phyloP scores from a whole-genome alignment of 83 land plant genomes.

The Picea mariana region DNA sequence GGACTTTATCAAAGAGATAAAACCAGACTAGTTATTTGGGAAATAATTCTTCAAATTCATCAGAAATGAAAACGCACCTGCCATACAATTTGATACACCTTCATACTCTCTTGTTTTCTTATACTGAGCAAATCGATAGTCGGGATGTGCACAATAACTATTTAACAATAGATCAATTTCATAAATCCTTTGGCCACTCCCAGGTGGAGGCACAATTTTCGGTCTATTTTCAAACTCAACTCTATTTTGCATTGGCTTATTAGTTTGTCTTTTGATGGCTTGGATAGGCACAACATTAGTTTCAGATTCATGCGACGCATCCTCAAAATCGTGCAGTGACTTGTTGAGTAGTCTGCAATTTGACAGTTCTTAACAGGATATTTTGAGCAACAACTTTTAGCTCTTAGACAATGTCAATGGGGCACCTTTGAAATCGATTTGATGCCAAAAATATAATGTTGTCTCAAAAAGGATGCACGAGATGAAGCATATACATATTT shows the following conservation, averaged over 20 bases:
- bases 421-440: too few relatives aligned
- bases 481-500: too few relatives aligned
- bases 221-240: slow-evolving; percentile 10
- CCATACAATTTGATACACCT: slow-evolving; percentile 34
- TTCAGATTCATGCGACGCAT: neutral
- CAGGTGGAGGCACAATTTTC: slow-evolving; percentile 75
- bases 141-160: slow-evolving; percentile 67
- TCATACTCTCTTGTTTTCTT: slow-evolving; percentile 63
- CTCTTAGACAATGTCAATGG: too few relatives aligned
- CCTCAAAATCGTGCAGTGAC: neutral
- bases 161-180: slow-evolving; percentile 73
- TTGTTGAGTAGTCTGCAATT: too few relatives aligned
- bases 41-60: too few relatives aligned
- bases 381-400: too few relatives aligned
- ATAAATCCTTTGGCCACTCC: slow-evolving; percentile 77
- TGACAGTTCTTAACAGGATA: too few relatives aligned
- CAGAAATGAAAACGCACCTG: too few relatives aligned
- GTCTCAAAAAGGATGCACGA: too few relatives aligned
- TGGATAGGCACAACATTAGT: neutral
- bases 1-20: too few relatives aligned
- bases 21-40: too few relatives aligned
- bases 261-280: neutral
- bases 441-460: too few relatives aligned
- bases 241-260: neutral
- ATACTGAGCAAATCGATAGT: slow-evolving; percentile 73